A percentile compares a stretch with the other conserved stretches of the same genome.
These are phyloP conservation scores for Triticum aestivum DNA, from an alignment of 176 grass and related monocot genomes.

Conservation along the genomic window IWGSC_CS_RefSeq_v2.1 NC_057798.1:782296555-782297054, in stretches of 20 bases:
- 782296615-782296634: slow-evolving; percentile 61
- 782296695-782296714: slow-evolving; percentile 46
- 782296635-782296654: slow-evolving; percentile 64
- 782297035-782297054: slow-evolving; percentile 79
- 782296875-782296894: slow-evolving; percentile 15
- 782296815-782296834: slow-evolving; percentile 57
- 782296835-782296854: slow-evolving; percentile 39
- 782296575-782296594: slow-evolving; percentile 77
- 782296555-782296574: slow-evolving; percentile 55
- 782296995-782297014: slow-evolving; percentile 68
- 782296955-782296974: slow-evolving; percentile 73
- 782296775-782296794: slow-evolving; percentile 79
- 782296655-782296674: slow-evolving; percentile 65
- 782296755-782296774: slow-evolving; percentile 88
- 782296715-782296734: slow-evolving; percentile 60
- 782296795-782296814: slow-evolving; percentile 59
- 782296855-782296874: slow-evolving; percentile 19
- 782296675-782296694: slow-evolving; percentile 66
- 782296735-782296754: slow-evolving; percentile 76
- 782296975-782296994: slow-evolving; percentile 78
- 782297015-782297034: slow-evolving; percentile 91
- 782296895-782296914: slow-evolving; percentile 19
- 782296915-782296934: slow-evolving; percentile 17
- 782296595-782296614: slow-evolving; percentile 63
- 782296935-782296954: slow-evolving; percentile 53